Conservation (phyloP, 2,329 filamentous ascomycete genomes). For the Parastagonospora nodorum region DNA sequence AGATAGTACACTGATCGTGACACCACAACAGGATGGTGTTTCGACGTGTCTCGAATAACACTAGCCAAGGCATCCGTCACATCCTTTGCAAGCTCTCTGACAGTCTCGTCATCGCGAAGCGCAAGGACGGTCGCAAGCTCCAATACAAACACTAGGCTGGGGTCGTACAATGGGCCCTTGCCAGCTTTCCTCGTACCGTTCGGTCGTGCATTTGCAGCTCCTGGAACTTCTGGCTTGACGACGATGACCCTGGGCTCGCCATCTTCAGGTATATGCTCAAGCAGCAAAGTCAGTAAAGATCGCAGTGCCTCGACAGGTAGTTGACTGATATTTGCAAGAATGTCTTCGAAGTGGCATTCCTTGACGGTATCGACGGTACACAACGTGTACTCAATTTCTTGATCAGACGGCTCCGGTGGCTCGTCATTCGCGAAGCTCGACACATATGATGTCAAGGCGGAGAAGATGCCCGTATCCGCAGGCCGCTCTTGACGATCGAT, state of each 20-base stretch:
- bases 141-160: slow-evolving; percentile 84
- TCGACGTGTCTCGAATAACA: slow-evolving; percentile 77
- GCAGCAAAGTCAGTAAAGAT: slow-evolving; percentile 71
- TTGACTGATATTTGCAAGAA: slow-evolving; percentile 80
- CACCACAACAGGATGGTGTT: slow-evolving; percentile 81
- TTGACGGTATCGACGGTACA: slow-evolving; percentile 94
- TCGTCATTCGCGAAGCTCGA: slow-evolving; percentile 99
- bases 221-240: slow-evolving; percentile 82
- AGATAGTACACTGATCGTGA: slow-evolving; percentile 87
- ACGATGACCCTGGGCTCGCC: slow-evolving; percentile 79
- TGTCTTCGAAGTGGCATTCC: slow-evolving; percentile 80
- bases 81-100: slow-evolving; percentile 74
- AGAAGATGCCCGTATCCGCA: slow-evolving; percentile 84
- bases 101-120: slow-evolving; percentile 73
- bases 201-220: slow-evolving; percentile 60
- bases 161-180: slow-evolving; percentile 75
- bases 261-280: slow-evolving; percentile 87
- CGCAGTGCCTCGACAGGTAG: slow-evolving; percentile 65
- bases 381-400: slow-evolving; percentile 93
- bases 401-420: slow-evolving; percentile 94
- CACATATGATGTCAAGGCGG: slow-evolving; percentile 93
- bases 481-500: slow-evolving; percentile 84
- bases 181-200: slow-evolving; percentile 63
- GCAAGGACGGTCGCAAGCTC: slow-evolving; percentile 86
- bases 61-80: slow-evolving; percentile 81